Base-by-base conservation (phyloP, 306 rosid species). In the Castanea sativa region DNA sequence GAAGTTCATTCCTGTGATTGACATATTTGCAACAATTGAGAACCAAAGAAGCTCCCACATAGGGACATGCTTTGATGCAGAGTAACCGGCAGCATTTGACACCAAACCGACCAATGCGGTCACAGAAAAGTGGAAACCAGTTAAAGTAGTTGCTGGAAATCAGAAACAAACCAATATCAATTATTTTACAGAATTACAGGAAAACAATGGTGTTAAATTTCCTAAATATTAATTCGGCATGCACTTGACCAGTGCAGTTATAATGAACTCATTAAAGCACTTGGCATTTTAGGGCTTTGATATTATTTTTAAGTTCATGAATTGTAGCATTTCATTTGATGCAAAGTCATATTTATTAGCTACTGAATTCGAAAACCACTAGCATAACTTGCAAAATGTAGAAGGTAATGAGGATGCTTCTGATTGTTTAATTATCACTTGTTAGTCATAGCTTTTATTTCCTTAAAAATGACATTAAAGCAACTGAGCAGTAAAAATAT, bases 1-100 rank as follows among this genome's bases (percentile, higher is more conserved):
- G 52, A 91, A 81, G 87, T 93, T 93, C 98, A 93, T 93, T 57
- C 91, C 95, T 0, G 94, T 86, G 78, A 93, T 91, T 45, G 98
- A 93, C 81, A 78, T 80, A 81, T 93, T 91, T 25, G 98, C 97
- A 76, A 93, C 91, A 20, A 87, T 60, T 59, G 98, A 93, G 89
- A 93, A 93, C 98, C 97, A 93, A 30, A 93, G 73, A 83, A 93
- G 95, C 88, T 93, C 98, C 98, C 95, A 93, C 80, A 93, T 6
- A 29, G 98, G 98, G 23, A 93, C 88, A 63, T 93, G 92, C 92
- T 93, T 93, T 16, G 98, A 88, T 29, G 92, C 87, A 25, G 92
- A 88, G 78, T 83, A 85, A 41, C 98, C 98, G 1, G 94, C 77
- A 55, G 97, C 97, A 85, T 90, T 93, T 29, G 98, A 93, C 61